Base-by-base conservation (phyloP, 2,329 filamentous ascomycete genomes). In the Aspergillus persii region DNA sequence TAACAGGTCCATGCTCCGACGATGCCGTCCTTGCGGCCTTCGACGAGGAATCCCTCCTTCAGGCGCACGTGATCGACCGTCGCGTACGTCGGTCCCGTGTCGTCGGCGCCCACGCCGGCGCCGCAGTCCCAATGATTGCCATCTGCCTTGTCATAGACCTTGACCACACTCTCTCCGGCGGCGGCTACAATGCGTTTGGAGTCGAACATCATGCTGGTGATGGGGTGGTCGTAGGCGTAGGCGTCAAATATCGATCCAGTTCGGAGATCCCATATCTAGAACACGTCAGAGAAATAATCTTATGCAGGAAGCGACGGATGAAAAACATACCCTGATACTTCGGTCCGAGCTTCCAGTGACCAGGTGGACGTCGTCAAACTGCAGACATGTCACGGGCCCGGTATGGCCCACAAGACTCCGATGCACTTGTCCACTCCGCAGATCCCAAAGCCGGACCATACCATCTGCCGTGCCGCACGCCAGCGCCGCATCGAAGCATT, bases 161-260 rank as follows among this genome's bases (percentile, higher is more conserved):
- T 99, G 68, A 95, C 93, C 27, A 98, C 92, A 69, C 92, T 88
- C 76, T 98, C 95, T 47, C 93, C 91, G 0, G 92, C 92, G 2
- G 95, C 94, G 54, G 90, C 86, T 36, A 95, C 92, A 66, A 99
- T 99, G 53, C 93, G 87, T 54, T 93, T 88, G 12, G 86, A 80
- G 76, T 99, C 95, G 74, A 99, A 99, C 89, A 96, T 96, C 92
- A 98, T 96, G 80, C 89, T 91, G 33, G 92, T 96, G 58, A 99
- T 86, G 0, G 93, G 87, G 69, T 91, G 84, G 71, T 98, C 93
- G 77, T 98, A 99, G 26, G 94, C 95, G 75, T 93, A 99, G 18
- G 94, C 95, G 74, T 99, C 95, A 74, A 90, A 90, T 68, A 99
- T 97, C 36, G 92, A 93, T 50, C 95, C 95, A 11, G 92, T 98